A percentile compares a stretch with the other conserved stretches of the same genome.
Conservation (phyloP, 2,329 filamentous ascomycete species). For the Aspergillaceae sp. region DNA sequence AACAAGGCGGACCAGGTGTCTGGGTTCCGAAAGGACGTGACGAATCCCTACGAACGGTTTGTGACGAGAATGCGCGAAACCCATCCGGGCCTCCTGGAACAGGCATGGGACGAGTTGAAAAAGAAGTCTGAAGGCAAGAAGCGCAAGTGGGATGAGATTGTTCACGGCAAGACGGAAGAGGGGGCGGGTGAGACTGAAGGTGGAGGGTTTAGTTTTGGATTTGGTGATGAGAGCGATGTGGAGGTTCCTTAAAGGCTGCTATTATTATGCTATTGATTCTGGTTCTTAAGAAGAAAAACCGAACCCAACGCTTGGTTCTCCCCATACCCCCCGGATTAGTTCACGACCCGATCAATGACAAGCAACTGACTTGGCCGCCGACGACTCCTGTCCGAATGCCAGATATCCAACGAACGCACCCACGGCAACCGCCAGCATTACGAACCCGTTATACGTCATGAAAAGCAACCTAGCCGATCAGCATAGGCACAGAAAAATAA, state of each 20-base stretch:
- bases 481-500: not conserved
- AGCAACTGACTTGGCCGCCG: slow-evolving; percentile 74
- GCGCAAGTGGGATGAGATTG: slow-evolving; percentile 77
- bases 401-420: slow-evolving; percentile 86
- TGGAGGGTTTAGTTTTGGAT: slow-evolving; percentile 56
- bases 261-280: not conserved
- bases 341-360: slow-evolving; percentile 61
- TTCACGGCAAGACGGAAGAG: slow-evolving; percentile 46
- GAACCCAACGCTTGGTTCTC: not conserved
- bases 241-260: slow-evolving; percentile 37
- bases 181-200: slow-evolving; percentile 15
- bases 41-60: slow-evolving; percentile 68
- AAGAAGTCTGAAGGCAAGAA: slow-evolving; percentile 58
- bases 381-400: slow-evolving; percentile 62
- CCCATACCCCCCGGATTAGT: not conserved
- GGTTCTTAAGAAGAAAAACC: not conserved
- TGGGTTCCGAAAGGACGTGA: slow-evolving; percentile 66
- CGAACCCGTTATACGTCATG: slow-evolving; percentile 99
- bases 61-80: slow-evolving; percentile 54
- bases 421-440: slow-evolving; percentile 84
- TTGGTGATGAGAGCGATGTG: slow-evolving; percentile 48
- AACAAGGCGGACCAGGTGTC: slow-evolving; percentile 80
- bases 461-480: slow-evolving; percentile 67
- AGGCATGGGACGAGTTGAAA: slow-evolving; percentile 57
- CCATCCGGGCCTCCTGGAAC: slow-evolving; percentile 59